These are phyloP conservation scores for Priceomyces fermenticarens DNA, from an alignment of 805 yeast genomes.

Conservation along the genomic window DNA sequence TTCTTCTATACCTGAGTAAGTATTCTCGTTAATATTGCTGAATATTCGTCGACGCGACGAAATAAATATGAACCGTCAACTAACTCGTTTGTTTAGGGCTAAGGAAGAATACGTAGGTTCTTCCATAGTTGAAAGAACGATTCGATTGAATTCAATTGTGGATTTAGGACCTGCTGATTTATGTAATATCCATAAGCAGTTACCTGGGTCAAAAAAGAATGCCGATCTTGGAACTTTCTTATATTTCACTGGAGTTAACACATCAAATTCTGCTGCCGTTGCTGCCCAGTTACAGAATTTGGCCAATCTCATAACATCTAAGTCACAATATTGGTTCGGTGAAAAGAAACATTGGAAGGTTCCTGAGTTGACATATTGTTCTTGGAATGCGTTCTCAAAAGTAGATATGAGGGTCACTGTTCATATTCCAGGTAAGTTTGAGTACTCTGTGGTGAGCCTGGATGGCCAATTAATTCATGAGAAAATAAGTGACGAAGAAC, in stretches of 20 bases:
- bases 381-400: slow-evolving; percentile 59
- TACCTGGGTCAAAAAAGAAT: slow-evolving; percentile 38
- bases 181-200: slow-evolving; percentile 47
- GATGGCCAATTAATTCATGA: slow-evolving; percentile 56
- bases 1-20: slow-evolving; percentile 39
- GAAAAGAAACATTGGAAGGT: slow-evolving; percentile 68
- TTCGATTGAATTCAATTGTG: slow-evolving; percentile 52
- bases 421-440: slow-evolving; percentile 73
- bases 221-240: slow-evolving; percentile 66
- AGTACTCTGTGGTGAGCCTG: slow-evolving; percentile 46
- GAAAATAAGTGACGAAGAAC: slow-evolving; percentile 48
- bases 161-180: slow-evolving; percentile 76
- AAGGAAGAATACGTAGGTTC: slow-evolving; percentile 56
- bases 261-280: slow-evolving; percentile 71
- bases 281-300: slow-evolving; percentile 71
- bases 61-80: slow-evolving; percentile 6
- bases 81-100: slow-evolving; percentile 25
- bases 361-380: slow-evolving; percentile 65
- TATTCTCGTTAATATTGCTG: slow-evolving; percentile 3
- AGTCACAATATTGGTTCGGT: slow-evolving; percentile 77
- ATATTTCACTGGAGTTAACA: slow-evolving; percentile 73
- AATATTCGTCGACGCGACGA: background rate
- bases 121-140: slow-evolving; percentile 62
- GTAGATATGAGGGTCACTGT: slow-evolving; percentile 71
- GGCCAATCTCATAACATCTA: slow-evolving; percentile 57